Evolutionary conservation across 1,284 basidiomycete species (phyloP).

Genomic region (Schizophyllum commune): DNA sequence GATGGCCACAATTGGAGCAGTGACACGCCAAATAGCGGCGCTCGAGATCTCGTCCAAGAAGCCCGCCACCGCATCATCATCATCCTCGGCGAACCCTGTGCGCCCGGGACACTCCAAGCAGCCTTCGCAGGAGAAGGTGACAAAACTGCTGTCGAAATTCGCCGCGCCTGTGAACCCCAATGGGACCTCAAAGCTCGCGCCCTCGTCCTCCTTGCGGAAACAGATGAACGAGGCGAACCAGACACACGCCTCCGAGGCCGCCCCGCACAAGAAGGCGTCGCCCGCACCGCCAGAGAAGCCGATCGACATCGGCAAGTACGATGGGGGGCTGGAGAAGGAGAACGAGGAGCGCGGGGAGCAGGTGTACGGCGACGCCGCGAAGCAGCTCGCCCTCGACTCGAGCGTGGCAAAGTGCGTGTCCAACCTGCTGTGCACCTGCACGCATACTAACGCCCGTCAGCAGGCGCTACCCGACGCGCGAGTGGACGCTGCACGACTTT

Average conservation of each 20-base stretch:
- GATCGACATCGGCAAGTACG: slow-evolving; percentile 79
- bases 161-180: slow-evolving; percentile 43
- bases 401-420: slow-evolving; percentile 52
- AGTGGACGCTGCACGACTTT: slow-evolving; percentile 83
- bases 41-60: slow-evolving; percentile 12
- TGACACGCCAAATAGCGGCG: slow-evolving; percentile 17
- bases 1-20: slow-evolving; percentile 15
- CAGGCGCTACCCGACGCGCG: slow-evolving; percentile 64
- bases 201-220: neutral
- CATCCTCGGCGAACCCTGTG: slow-evolving; percentile 13
- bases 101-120: slow-evolving; percentile 41
- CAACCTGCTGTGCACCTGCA: neutral
- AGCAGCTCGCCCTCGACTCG: slow-evolving; percentile 72
- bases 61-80: slow-evolving; percentile 1
- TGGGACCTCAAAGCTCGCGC: neutral
- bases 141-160: slow-evolving; percentile 63
- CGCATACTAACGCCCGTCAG: neutral
- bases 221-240: neutral
- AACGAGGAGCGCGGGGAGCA: slow-evolving; percentile 56
- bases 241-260: neutral
- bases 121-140: slow-evolving; percentile 44
- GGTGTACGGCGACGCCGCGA: slow-evolving; percentile 67
- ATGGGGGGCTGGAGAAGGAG: slow-evolving; percentile 81
- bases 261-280: neutral
- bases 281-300: slow-evolving; percentile 1